Percentiles rank a stretch among this genome's conserved stretches.
These are phyloP conservation scores for Xylariaceae sp. DNA, from an alignment of 2,329 filamentous ascomycete genomes.

Conservation along the genomic window DNA sequence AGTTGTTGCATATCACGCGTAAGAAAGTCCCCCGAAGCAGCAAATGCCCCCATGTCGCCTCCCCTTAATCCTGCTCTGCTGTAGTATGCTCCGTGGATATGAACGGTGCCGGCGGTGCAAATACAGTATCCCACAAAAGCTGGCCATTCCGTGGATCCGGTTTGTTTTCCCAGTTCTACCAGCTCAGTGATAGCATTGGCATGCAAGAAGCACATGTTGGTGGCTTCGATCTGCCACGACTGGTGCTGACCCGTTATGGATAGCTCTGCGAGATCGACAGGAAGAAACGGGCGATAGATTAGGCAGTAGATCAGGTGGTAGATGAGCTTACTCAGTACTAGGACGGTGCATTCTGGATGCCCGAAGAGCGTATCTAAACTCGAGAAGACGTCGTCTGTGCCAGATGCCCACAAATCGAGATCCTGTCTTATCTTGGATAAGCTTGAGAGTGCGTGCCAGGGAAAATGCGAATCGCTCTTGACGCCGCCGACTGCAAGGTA, in stretches of 20 bases:
- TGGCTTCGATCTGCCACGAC: constrained; percentile 89
- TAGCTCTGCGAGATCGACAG: constrained; percentile 76
- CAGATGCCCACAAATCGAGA: constrained; percentile 77
- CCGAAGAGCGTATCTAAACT: constrained; percentile 71
- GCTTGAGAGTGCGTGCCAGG: constrained; percentile 82
- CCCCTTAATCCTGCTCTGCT: constrained; percentile 42
- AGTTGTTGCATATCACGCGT: constrained; percentile 76
- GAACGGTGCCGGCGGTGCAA: constrained; percentile 79
- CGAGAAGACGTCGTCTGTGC: constrained; percentile 72
- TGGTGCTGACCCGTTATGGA: constrained; percentile 77
- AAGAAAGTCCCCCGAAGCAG: constrained; percentile 61
- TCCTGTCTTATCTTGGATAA: constrained; percentile 82
- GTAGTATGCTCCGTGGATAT: constrained; percentile 82
- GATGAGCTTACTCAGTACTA: constrained; percentile 78
- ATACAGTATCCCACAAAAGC: constrained; percentile 83
- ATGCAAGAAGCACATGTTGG: constrained; percentile 79
- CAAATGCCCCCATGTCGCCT: constrained; percentile 58
- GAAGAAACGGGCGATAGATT: constrained; percentile 80
- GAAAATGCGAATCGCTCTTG: constrained; percentile 84
- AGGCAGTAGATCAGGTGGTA: constrained; percentile 85
- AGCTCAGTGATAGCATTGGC: constrained; percentile 83
- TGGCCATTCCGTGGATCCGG: constrained; percentile 74
- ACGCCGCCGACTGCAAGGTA: constrained; percentile 82
- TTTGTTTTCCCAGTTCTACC: constrained; percentile 70
- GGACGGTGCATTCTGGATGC: constrained; percentile 69